Evolutionary conservation across 2,329 filamentous ascomycete species (phyloP), one percentile per base, ranked within the genome.

Genomic region (Phialophora verrucosa): DNA sequence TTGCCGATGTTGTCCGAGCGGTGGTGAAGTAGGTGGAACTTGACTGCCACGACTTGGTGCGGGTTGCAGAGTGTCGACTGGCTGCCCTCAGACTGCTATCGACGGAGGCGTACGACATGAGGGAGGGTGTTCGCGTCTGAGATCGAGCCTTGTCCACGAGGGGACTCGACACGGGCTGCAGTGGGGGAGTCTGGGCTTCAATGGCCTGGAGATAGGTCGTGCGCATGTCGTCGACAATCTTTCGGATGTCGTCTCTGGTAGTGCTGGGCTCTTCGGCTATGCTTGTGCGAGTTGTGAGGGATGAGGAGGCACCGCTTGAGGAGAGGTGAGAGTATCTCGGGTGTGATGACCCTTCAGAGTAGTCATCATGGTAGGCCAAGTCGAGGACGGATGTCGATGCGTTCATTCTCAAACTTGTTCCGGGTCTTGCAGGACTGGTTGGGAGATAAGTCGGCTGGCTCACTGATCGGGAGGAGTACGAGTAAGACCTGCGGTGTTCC

Each of bases 181-280:
- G 58, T 14, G 69, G 65, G 35, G 65, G 63, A 20, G 69, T 58
- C 2, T 64, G 65, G 23, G 66, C 66, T 53, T 74, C 72, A 17
- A 74, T 62, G 23, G 72, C 72, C 47, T 69, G 65, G 4, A 74
- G 63, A 58, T 74, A 74, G 3, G 61, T 73, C 47, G 66, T 64
- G 27, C 72, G 64, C 70, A 74, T 74, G 23, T 71, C 66, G 47
- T 72, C 69, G 23, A 74, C 67, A 35, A 74, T 71, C 31, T 68
- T 69, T 25, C 70, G 66, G n/a, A 74, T 63, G 29, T 73, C 72
- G 11, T 73, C 71, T 62, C 71, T 64, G 27, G 61, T 67, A 8
- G 65, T 66, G 6, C 35, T 35, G n/a, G 65, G 38, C 2, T 73
- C 72, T 38, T 72, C 71, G 6, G 50, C 66, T 14, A 69, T 27